Base-by-base conservation (phyloP, 495 filamentous ascomycete species). In the Penicillium antarcticum region DNA sequence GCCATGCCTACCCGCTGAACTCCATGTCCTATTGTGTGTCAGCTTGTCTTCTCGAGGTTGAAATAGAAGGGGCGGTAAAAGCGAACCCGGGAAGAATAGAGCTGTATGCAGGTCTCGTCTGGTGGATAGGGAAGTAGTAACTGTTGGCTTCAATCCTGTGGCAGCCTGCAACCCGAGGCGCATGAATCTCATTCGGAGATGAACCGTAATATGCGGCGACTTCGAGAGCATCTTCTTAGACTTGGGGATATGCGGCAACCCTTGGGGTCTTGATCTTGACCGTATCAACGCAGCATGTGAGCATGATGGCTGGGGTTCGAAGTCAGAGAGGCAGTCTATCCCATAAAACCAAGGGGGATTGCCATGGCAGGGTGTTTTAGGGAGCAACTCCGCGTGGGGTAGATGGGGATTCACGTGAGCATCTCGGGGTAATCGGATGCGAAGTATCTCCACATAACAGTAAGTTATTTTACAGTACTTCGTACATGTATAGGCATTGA, bases 1-100 rank as follows among this genome's bases (percentile, higher is more conserved):
- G 87, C 76, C 94, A 98, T 98, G 63, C 91, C 92, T 4, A 96
- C 87, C 60, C 88, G 84, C 66, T 98, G 94, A 11, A 96, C 92
- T 55, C 94, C 92, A 73, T 96, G 92, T 54, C 92, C 91, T 96
- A 67, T 24, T 4, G 40, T 44, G 13, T 37, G 26, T 38, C 34
- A n/a, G 41, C 37, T 12, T 29, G 2, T 10, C 26, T 29, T 16
- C n/a, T 37, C 14, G n/a, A 7, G 36, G 24, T 52, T 57, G 3
- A 29, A 14, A 29, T 12, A 26, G 40, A 19, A 1, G 19, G 7
- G 23, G 31, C 17, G 26, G 2, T n/a, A 9, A 12, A 43, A 58
- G 21, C 80, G 53, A 66, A 92, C 88, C 88, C 56, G 89, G 88
- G 62, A 92, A 92, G 74, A 94, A 92, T 26, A 94, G 76, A 41